These are phyloP conservation scores for Tephrocybe sp. DNA, from an alignment of 768 basidiomycete species.

Conservation along the genomic window DNA sequence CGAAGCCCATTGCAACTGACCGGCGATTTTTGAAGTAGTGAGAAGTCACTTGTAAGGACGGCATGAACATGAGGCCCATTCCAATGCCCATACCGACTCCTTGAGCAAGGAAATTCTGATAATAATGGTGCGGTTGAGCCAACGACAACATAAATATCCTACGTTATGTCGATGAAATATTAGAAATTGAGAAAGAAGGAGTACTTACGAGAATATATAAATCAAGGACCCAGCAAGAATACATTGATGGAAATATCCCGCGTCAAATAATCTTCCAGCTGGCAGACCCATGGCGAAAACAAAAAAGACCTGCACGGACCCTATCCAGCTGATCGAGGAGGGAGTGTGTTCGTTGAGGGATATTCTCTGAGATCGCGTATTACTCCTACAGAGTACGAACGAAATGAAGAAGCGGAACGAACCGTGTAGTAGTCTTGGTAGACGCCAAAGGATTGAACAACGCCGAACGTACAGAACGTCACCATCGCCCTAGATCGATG, in stretches of 20 bases:
- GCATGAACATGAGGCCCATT: conserved; percentile 55
- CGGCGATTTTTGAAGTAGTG: conserved; percentile 52
- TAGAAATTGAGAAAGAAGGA: neutral
- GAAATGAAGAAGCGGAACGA: conserved; percentile 2
- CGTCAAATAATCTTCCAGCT: conserved; percentile 46
- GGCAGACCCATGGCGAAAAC: conserved; percentile 45
- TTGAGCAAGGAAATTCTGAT: conserved; percentile 55
- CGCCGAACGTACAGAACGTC: conserved; percentile 49
- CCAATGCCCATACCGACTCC: conserved; percentile 58
- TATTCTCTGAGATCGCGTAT: conserved; percentile 24
- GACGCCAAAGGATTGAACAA: conserved; percentile 50
- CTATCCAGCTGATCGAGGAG: conserved; percentile 50
- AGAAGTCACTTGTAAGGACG: conserved; percentile 49
- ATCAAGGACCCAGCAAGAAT: conserved; percentile 37
- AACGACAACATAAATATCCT: conserved; percentile 55
- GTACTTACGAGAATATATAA: conserved; percentile 42
- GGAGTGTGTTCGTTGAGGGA: conserved; percentile 38
- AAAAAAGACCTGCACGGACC: conserved; percentile 50
- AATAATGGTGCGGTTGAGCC: conserved; percentile 45
- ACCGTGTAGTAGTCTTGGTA: conserved; percentile 55
- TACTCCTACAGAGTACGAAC: neutral
- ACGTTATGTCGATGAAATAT: neutral
- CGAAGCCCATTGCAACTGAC: conserved; percentile 55
- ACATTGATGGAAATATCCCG: conserved; percentile 48
- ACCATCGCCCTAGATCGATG: conserved; percentile 33